Evolutionary conservation across 1,284 basidiomycete species (phyloP), one percentile per base, ranked within the genome.

Genomic region (Naganishia sp.): DNA sequence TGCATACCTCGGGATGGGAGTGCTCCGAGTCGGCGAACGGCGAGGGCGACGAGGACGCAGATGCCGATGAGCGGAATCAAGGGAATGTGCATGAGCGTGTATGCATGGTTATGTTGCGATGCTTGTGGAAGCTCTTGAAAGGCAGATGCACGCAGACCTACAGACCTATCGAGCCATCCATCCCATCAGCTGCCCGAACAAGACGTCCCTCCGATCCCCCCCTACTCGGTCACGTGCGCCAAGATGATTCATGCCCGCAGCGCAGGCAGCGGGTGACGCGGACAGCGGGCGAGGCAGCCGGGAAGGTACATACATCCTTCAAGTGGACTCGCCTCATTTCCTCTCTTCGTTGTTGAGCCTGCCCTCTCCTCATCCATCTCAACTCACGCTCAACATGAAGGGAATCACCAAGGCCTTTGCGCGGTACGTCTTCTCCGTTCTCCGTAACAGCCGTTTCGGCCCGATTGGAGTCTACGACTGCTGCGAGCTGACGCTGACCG

Each of bases 351-450:
- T 13, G 2, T 4, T 39, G 35, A 3, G 7, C 10, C 4, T 9
- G 2, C 13, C 35, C 35, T 39, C 35, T 13, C 35, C 35, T 39
- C 35, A 39, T 10, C 35, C 10, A 39, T 39, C 35, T 9, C 7
- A 39, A 5, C 35, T 39, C 35, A 39, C 35, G 21, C 47, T 25
- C 71, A 73, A 49, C 55, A 92, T 92, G 90, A 92, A 92, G 82
- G 90, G 90, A 42, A 78, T 92, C 57, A 83, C 85, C 15, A 92
- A 92, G 79, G 87, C 85, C 18, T 84, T 92, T 68, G 85, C 86
- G 79, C 87, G 90, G 90, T 90, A 77, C 62, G 83, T 73, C 25
- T 31, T 23, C 21, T 39, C 31, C 42, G 55, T n/a, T 66, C 23
- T 42, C 28, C 46, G 28, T 39, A 6, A 39, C 35, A 13, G 10